Conservation (phyloP, 495 filamentous ascomycete species). For the Tuber borchii region DNA sequence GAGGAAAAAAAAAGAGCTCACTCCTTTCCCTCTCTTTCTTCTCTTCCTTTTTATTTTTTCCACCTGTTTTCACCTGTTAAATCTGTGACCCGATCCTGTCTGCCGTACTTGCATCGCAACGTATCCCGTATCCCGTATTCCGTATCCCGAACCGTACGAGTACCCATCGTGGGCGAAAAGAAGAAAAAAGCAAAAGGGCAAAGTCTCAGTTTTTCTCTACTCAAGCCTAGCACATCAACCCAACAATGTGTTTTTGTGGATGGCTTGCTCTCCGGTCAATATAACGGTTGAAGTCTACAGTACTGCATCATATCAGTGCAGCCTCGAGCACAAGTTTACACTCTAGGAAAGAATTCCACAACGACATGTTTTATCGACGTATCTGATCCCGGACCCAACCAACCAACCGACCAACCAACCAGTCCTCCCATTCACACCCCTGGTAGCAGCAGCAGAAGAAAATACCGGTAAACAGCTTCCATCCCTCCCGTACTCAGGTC, state of each 20-base stretch:
- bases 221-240: background rate
- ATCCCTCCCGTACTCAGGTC: background rate
- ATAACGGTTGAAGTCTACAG: background rate
- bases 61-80: background rate
- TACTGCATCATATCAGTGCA: background rate
- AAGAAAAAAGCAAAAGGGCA: background rate
- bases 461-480: background rate
- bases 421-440: too few species aligned
- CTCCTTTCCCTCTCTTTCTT: background rate
- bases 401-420: background rate
- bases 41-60: background rate
- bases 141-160: too few species aligned
- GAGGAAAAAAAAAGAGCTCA: background rate
- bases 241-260: background rate
- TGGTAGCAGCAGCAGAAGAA: background rate
- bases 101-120: background rate
- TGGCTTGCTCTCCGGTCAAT: background rate
- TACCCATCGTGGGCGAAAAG: background rate
- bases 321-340: background rate
- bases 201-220: background rate
- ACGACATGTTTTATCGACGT: background rate
- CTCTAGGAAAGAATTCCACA: background rate
- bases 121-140: background rate
- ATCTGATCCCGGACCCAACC: background rate
- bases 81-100: conserved; percentile 1